A percentile compares a stretch with the other conserved stretches of the same genome.
phyloP scores from a whole-genome alignment of 2,329 filamentous ascomycete species.

The Fusarium albidum region DNA sequence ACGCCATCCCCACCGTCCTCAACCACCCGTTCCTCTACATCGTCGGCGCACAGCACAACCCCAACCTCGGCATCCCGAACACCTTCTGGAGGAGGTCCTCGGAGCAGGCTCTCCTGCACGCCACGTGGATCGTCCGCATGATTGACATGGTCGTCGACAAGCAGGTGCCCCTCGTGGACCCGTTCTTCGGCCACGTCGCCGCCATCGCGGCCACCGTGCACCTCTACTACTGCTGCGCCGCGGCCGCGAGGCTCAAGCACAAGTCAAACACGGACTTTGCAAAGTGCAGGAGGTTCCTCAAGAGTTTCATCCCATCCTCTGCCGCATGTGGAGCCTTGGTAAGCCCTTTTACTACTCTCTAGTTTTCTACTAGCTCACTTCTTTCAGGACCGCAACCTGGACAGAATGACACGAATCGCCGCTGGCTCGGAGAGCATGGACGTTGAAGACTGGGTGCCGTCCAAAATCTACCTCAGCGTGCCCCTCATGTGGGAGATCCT shows the following conservation, averaged over 20 bases:
- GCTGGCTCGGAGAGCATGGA: slow-evolving; percentile 57
- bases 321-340: slow-evolving; percentile 56
- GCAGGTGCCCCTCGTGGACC: slow-evolving; percentile 57
- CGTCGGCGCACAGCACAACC: slow-evolving; percentile 59
- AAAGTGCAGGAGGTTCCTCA: slow-evolving; percentile 58
- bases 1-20: slow-evolving; percentile 58
- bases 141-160: slow-evolving; percentile 63
- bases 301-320: slow-evolving; percentile 56
- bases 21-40: slow-evolving; percentile 64
- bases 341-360: too few species aligned
- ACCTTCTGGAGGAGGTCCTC: slow-evolving; percentile 62
- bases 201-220: slow-evolving; percentile 63
- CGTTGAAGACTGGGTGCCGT: slow-evolving; percentile 60
- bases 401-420: slow-evolving; percentile 58
- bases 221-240: slow-evolving; percentile 61
- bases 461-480: slow-evolving; percentile 60
- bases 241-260: slow-evolving; percentile 56
- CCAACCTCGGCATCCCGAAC: slow-evolving; percentile 60
- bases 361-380: too few species aligned
- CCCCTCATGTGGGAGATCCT: slow-evolving; percentile 62
- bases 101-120: slow-evolving; percentile 59
- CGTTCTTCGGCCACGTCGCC: slow-evolving; percentile 60
- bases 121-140: slow-evolving; percentile 62
- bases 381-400: slow-evolving; percentile 56
- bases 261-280: slow-evolving; percentile 61